A percentile compares a stretch with the other conserved stretches of the same genome.
Conservation (phyloP, 148 eudicot species). For the Gaultheria prostrata region DNA sequence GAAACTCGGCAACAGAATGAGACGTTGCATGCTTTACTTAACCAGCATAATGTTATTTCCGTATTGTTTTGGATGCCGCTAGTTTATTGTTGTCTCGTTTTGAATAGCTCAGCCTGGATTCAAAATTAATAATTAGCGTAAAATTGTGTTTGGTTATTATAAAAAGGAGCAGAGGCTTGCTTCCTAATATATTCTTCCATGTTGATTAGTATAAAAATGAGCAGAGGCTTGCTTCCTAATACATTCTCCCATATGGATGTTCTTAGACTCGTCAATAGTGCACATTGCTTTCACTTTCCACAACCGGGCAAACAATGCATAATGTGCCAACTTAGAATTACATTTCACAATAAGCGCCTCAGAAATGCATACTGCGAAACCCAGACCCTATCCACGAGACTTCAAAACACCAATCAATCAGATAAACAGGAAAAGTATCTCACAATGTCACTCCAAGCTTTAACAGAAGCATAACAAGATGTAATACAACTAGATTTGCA, state of each 20-base stretch:
- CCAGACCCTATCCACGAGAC: background rate
- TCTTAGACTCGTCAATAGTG: too few relatives aligned
- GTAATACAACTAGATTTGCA: background rate
- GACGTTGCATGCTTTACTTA: background rate
- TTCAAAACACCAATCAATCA: background rate
- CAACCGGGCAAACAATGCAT: background rate
- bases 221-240: too few relatives aligned
- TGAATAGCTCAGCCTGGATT: background rate
- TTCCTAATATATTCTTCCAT: too few relatives aligned
- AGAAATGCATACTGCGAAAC: background rate
- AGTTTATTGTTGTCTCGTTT: background rate
- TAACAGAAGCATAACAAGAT: background rate
- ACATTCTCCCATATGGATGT: too few relatives aligned
- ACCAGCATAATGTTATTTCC: background rate
- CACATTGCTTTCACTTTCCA: too few relatives aligned
- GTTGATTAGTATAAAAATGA: too few relatives aligned
- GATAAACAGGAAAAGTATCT: background rate
- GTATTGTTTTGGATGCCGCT: background rate
- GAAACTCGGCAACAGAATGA: slow-evolving; percentile 41
- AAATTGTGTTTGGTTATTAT: too few relatives aligned
- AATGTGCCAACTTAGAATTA: background rate
- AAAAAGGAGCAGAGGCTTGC: too few relatives aligned
- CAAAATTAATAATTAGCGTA: background rate
- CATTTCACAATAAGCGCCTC: background rate
- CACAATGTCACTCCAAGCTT: background rate